A percentile compares a stretch with the other conserved stretches of the same genome.
phyloP scores from a whole-genome alignment of 2,329 filamentous ascomycete genomes.

The Aspergillus uvarum region DNA sequence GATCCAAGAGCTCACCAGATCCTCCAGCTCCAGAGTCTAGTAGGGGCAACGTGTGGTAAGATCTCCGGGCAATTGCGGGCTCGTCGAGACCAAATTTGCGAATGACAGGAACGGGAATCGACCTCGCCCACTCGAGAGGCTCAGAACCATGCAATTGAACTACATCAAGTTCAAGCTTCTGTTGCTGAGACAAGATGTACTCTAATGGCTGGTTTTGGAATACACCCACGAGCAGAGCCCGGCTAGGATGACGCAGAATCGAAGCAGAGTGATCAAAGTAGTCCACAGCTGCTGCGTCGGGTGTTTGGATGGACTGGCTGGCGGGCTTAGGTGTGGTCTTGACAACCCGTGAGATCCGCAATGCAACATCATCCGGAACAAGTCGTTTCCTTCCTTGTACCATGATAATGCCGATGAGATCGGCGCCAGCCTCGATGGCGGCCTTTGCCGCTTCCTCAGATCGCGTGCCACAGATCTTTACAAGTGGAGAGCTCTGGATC shows the following conservation, averaged over 20 bases:
- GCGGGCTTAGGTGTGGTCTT: conserved; percentile 50
- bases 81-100: conserved; percentile 78
- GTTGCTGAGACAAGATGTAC: conserved; percentile 77
- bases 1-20: conserved; percentile 75
- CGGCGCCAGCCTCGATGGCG: conserved; percentile 82
- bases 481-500: conserved; percentile 55
- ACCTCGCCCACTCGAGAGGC: conserved; percentile 82
- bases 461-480: conserved; percentile 95
- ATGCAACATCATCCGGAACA: conserved; percentile 74
- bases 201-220: conserved; percentile 87
- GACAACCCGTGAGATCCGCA: conserved; percentile 76
- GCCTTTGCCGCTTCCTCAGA: conserved; percentile 75
- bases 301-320: conserved; percentile 13
- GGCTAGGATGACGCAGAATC: conserved; percentile 52
- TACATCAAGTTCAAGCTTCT: conserved; percentile 74
- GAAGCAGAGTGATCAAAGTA: conserved; percentile 66
- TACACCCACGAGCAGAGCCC: conserved; percentile 83
- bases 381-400: conserved; percentile 78
- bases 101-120: conserved; percentile 92
- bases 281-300: conserved; percentile 49
- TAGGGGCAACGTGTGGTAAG: conserved; percentile 79
- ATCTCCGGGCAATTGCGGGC: conserved; percentile 68
- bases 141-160: conserved; percentile 93
- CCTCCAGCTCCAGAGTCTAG: conserved; percentile 84
- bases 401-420: conserved; percentile 89